Evolutionary conservation across 1,284 basidiomycete genomes (phyloP), one percentile per base, ranked within the genome.

Genomic region (Ceratobasidium sp.): DNA sequence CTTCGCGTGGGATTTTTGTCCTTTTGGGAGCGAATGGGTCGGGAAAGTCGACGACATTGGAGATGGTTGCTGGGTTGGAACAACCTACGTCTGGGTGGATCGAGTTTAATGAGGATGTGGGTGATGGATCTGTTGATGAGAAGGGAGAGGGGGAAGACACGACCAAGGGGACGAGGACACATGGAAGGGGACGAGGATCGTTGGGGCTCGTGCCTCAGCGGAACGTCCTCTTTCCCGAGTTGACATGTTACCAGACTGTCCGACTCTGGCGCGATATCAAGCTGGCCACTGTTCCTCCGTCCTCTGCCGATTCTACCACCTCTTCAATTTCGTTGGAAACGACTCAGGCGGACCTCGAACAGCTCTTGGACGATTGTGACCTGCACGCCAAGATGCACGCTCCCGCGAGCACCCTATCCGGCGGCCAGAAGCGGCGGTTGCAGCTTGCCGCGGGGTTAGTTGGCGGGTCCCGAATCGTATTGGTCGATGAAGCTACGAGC

Each of bases 191-290:
- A 83, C 87, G 86, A 0, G 90, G 91, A 1, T 86, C 85, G 0
- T 80, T 94, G 18, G 92, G 92, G 7, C 88, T 94, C 70, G 92
- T 93, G 0, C 91, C 91, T 0, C 92, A 94, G 81, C 92, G 91
- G 82, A 93, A 94, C 76, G 91, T 94, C 1, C 83, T 94, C 0
- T 93, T 92, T 80, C 87, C 91, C 1, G 91, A 94, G 74, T 82
- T 94, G 28, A 87, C 89, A 0, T 92, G 91, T 78, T 83, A 87
- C 70, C 89, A 94, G 80, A 93, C 91, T 1, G 82, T 94, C 28
- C 83, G 84, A 1, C 84, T 94, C 16, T 94, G 92, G 92, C 84
- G 82, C 38, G 88, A 88, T 4, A 85, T 94, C 78, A 94, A 94
- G 79, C 86, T 86, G 77, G 85, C 87, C 18, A 80, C 81, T 21